Evolutionary conservation across 2,329 filamentous ascomycete species (phyloP), one percentile per base, ranked within the genome.

Genomic region (Fusarium nisikadoi): DNA sequence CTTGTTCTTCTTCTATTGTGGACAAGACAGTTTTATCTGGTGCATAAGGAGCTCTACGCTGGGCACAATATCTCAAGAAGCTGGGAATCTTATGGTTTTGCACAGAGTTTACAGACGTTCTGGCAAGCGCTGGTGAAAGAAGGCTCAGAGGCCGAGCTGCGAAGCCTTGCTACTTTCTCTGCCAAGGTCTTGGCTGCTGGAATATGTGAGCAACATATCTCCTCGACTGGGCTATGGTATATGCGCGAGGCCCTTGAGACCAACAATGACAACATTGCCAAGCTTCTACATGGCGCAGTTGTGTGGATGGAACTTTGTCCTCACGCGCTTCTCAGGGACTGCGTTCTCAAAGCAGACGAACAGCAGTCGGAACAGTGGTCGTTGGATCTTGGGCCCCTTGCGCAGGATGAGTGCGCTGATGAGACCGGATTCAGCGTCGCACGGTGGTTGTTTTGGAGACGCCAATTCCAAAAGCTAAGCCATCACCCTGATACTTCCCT

Each of bases 61-160:
- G 20, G 20, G 1, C 10, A 20, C 6, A 25, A 17, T 5, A 20
- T 8, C 2, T 27, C 12, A 20, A 9, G 9, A n/a, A 3, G 36
- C 2, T 68, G 65, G 63, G 63, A 68, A 16, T 49, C 50, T 4
- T 68, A 62, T 35, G 63, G 63, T 4, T 68, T 68, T 23, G 45
- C 35, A 4, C 19, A 36, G 8, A 53, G 33, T 4, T 27, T 68
- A 20, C 63, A 68, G 17, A 27, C 12, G 4, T 53, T 58, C 20
- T 47, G 65, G 63, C 33, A 46, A 17, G 23, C 49, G 27, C 25
- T 50, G 4, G 6, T 52, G 11, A 16, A 12, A 23, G 42, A 36
- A 17, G 65, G 41, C 5, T 47, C 29, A 8, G 19, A 38, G 4
- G 35, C 29, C 13, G 50, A 68, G 13, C 29, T 53, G 2, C 55